Evolutionary conservation across 495 filamentous ascomycete species (phyloP).

Genomic region (Penicillium psychrofluorescens): DNA sequence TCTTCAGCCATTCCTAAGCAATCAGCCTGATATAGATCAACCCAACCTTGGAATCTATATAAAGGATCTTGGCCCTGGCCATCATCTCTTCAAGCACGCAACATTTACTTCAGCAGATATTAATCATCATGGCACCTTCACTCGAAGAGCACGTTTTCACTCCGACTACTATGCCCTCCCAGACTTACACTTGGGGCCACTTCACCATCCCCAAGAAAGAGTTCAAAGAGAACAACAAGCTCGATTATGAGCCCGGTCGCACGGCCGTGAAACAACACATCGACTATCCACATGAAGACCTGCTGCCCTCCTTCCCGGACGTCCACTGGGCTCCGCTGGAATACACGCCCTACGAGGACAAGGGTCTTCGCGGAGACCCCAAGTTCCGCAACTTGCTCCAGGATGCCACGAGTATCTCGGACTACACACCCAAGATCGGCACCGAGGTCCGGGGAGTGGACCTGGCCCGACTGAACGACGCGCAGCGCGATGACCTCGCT

Average conservation of each 20-base stretch:
- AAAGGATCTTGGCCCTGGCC: too few relatives aligned
- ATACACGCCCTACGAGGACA: conserved; percentile 46
- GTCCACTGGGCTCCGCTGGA: conserved; percentile 46
- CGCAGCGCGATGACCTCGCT: conserved; percentile 69
- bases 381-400: conserved; percentile 45
- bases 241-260: conserved; percentile 42
- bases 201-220: conserved; percentile 15
- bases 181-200: conserved; percentile 1
- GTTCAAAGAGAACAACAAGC: conserved; percentile 20
- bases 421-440: conserved; percentile 62
- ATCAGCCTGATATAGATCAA: not conserved
- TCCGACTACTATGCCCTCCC: too few relatives aligned
- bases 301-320: conserved; percentile 50
- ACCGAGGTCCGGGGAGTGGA: conserved; percentile 67
- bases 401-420: conserved; percentile 47
- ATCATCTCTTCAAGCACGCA: too few relatives aligned
- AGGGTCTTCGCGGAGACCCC: conserved; percentile 46
- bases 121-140: conserved; percentile 25
- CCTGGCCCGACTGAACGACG: conserved; percentile 57
- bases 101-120: too few relatives aligned
- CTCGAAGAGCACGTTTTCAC: conserved; percentile 17
- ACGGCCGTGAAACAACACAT: conserved; percentile 37
- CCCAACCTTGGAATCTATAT: too few relatives aligned
- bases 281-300: conserved; percentile 47
- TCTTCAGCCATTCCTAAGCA: conserved; percentile 8